Conservation (phyloP, 108 stramenopile genomes). For the Skeletonema marinoi region DNA sequence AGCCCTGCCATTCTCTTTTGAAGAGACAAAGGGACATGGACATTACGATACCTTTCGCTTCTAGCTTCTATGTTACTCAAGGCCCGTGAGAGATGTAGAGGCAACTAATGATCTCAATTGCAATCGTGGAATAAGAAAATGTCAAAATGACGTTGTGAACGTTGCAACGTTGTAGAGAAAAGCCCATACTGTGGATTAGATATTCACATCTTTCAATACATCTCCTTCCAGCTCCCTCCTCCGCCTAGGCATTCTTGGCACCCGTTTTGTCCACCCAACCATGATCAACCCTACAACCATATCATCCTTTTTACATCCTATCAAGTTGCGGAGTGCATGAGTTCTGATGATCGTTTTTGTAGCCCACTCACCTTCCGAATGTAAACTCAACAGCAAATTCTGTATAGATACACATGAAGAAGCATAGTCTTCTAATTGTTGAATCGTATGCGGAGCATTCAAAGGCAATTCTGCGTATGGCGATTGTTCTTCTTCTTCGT, state of each 20-base stretch:
- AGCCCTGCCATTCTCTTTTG: no score
- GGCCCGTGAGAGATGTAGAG: no score
- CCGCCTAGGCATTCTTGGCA: slow-evolving; percentile 26
- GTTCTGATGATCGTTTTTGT: slow-evolving; percentile 74
- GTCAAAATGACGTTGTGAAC: no score
- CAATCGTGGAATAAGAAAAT: no score
- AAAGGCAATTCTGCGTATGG: slow-evolving; percentile 54
- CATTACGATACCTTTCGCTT: no score
- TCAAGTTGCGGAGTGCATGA: slow-evolving; percentile 67
- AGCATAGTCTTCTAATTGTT: slow-evolving; percentile 80
- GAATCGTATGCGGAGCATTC: slow-evolving; percentile 54
- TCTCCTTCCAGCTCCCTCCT: slow-evolving; percentile 34
- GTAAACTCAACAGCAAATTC: slow-evolving; percentile 67
- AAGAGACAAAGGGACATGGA: no score
- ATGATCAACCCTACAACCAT: slow-evolving; percentile 75
- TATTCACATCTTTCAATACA: slow-evolving; percentile 33
- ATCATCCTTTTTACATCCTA: slow-evolving; percentile 50
- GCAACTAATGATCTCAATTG: no score
- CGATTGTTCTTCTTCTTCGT: background rate
- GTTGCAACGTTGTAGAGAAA: no score
- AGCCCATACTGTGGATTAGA: no score
- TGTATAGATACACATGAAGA: slow-evolving; percentile 74
- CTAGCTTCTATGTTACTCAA: no score
- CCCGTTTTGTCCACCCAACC: slow-evolving; percentile 60
- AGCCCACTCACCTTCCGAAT: slow-evolving; percentile 73